Conservation (phyloP, 257 asterid species). For the Solanum piurae region DNA sequence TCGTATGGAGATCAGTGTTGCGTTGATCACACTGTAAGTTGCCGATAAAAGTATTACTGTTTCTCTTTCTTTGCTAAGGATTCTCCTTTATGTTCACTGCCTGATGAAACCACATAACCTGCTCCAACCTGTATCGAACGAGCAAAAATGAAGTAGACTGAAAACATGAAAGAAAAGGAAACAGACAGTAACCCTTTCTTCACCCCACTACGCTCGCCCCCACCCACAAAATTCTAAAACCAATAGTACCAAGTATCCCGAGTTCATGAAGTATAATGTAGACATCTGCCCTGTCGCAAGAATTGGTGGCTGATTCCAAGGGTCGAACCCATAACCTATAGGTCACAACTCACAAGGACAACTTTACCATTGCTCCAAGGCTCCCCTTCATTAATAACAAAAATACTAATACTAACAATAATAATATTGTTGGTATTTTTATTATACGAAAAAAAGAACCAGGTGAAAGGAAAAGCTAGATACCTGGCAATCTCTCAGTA, state of each 20-base stretch:
- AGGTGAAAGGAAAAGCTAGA: background rate
- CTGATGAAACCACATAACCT: conserved; percentile 72
- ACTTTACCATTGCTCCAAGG: background rate
- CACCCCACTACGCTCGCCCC: background rate
- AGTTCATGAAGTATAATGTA: background rate
- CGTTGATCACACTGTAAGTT: background rate
- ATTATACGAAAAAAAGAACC: background rate
- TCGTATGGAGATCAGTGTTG: background rate
- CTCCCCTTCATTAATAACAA: background rate
- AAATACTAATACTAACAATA: background rate
- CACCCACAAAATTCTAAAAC: background rate
- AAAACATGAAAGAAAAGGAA: background rate
- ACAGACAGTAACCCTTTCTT: background rate
- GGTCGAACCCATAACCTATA: background rate
- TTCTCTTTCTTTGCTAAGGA: conserved; percentile 87
- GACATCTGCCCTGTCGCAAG: background rate
- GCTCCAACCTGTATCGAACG: conserved; percentile 65
- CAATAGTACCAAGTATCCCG: background rate
- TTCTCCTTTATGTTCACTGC: conserved; percentile 84
- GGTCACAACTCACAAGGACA: background rate
- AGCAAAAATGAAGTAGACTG: background rate
- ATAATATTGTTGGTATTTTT: background rate
- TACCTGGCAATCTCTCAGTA: conserved; percentile 93
- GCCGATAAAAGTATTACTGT: conserved; percentile 7
- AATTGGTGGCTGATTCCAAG: background rate